Evolutionary conservation across 305 asterid genomes (phyloP).

Genomic region (Fraxinus greggii): DNA sequence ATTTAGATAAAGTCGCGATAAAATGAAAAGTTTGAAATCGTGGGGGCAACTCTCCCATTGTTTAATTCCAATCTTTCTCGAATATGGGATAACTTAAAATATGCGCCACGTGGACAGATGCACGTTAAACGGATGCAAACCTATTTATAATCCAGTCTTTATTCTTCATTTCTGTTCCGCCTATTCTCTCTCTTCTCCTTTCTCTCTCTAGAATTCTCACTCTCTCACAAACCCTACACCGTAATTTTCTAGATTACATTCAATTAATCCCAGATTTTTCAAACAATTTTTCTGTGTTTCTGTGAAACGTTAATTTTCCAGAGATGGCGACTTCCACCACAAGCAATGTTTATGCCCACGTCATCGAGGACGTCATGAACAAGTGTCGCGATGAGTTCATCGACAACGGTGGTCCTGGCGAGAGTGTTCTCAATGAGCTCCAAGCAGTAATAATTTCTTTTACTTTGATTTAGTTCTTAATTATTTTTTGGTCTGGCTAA

Average conservation of each 20-base stretch:
- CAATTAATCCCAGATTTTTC: conserved; percentile 5
- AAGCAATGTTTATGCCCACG: conserved; percentile 73
- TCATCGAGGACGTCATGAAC: conserved; percentile 87
- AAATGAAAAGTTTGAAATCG: too few species aligned
- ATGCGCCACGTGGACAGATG: background rate
- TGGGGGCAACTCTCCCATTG: background rate
- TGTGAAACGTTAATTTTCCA: background rate
- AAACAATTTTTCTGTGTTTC: background rate
- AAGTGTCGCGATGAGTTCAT: conserved; percentile 86
- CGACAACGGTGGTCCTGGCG: conserved; percentile 82
- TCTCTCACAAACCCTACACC: conserved; percentile 32
- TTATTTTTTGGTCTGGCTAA: background rate
- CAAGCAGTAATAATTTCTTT: conserved; percentile 63
- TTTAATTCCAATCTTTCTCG: background rate
- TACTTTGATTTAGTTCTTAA: background rate
- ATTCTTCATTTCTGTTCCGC: conserved; percentile 60
- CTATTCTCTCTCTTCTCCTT: conserved; percentile 23
- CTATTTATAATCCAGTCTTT: conserved; percentile 78
- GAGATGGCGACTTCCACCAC: conserved; percentile 73
- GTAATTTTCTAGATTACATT: conserved; percentile 6
- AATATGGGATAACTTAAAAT: background rate
- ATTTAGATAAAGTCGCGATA: background rate
- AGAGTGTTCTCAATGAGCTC: conserved; percentile 73
- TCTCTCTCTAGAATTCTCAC: conserved; percentile 21
- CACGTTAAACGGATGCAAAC: conserved; percentile 74